Conservation (phyloP, 768 basidiomycete genomes). For the Russula olivacea region DNA sequence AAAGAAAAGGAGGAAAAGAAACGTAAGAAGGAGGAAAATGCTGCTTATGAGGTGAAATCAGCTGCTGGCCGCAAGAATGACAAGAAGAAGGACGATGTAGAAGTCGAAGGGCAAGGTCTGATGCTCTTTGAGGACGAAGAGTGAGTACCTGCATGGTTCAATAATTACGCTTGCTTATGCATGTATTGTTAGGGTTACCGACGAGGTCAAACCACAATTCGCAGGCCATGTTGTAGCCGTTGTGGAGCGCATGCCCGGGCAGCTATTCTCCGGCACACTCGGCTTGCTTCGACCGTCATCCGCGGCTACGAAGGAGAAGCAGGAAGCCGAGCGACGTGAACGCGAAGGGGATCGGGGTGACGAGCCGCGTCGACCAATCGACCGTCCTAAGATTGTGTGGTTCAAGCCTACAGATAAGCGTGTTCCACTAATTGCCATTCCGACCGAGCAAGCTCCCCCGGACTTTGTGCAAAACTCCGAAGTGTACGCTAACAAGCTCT, state of each 20-base stretch:
- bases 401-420: slow-evolving; percentile 99
- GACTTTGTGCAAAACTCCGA: slow-evolving; percentile 97
- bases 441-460: slow-evolving; percentile 93
- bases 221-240: slow-evolving; percentile 99
- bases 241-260: slow-evolving; percentile 97
- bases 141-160: slow-evolving; percentile 37
- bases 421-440: slow-evolving; percentile 96
- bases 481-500: slow-evolving; percentile 81
- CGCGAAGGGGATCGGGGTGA: slow-evolving; percentile 90
- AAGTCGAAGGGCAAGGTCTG: slow-evolving; percentile 97
- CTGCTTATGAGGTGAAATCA: slow-evolving; percentile 83
- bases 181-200: slow-evolving; percentile 65
- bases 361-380: slow-evolving; percentile 74
- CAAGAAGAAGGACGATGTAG: slow-evolving; percentile 99
- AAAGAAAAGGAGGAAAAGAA: slow-evolving; percentile 99
- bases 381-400: slow-evolving; percentile 99
- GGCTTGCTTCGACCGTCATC: slow-evolving; percentile 93
- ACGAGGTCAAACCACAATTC: slow-evolving; percentile 96
- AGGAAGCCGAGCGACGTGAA: slow-evolving; percentile 95
- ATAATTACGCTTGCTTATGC: slow-evolving; percentile 2
- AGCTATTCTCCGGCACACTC: slow-evolving; percentile 95
- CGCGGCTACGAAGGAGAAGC: slow-evolving; percentile 97
- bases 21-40: slow-evolving; percentile 98
- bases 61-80: slow-evolving; percentile 81
- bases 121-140: slow-evolving; percentile 98